Evolutionary conservation across 805 yeast genomes (phyloP).

Genomic region (Saturnispora saitoi): DNA sequence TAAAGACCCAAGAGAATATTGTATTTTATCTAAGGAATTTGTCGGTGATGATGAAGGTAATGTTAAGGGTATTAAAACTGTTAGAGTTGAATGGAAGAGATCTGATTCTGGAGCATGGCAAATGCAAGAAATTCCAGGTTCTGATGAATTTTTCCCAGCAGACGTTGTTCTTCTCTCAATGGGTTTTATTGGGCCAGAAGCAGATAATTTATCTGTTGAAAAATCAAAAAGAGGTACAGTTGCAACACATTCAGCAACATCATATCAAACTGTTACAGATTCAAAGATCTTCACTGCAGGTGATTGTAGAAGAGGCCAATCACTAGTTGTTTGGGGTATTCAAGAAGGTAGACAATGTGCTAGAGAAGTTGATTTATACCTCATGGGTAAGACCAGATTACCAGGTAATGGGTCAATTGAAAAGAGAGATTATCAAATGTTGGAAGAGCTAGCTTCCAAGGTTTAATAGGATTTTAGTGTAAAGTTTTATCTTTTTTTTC

Average conservation of each 20-base stretch:
- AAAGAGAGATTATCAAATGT: constrained; percentile 67
- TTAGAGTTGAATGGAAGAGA: constrained; percentile 96
- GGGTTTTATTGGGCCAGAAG: constrained; percentile 97
- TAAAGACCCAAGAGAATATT: constrained; percentile 94
- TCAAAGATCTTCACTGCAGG: constrained; percentile 90
- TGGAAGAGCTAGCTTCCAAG: constrained; percentile 68
- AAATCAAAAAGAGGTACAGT: constrained; percentile 84
- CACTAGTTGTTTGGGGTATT: constrained; percentile 97
- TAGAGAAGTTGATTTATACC: constrained; percentile 73
- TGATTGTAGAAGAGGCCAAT: constrained; percentile 98
- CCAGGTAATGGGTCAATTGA: constrained; percentile 94
- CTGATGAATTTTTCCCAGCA: constrained; percentile 91
- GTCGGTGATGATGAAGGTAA: constrained; percentile 92
- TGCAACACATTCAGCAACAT: constrained; percentile 48
- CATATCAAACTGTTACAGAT: constrained; percentile 54
- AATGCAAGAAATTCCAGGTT: constrained; percentile 94
- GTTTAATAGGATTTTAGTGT: constrained; percentile 23
- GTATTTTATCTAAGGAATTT: constrained; percentile 90
- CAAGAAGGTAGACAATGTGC: constrained; percentile 99
- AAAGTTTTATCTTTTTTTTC: too few relatives aligned
- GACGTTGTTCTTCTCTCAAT: constrained; percentile 88
- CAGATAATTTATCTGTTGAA: constrained; percentile 57
- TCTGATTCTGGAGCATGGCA: constrained; percentile 97
- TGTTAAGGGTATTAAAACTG: constrained; percentile 91
- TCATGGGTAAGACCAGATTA: constrained; percentile 71